phyloP scores from a whole-genome alignment of 768 basidiomycete genomes.

The Lentinula detonsa region DNA sequence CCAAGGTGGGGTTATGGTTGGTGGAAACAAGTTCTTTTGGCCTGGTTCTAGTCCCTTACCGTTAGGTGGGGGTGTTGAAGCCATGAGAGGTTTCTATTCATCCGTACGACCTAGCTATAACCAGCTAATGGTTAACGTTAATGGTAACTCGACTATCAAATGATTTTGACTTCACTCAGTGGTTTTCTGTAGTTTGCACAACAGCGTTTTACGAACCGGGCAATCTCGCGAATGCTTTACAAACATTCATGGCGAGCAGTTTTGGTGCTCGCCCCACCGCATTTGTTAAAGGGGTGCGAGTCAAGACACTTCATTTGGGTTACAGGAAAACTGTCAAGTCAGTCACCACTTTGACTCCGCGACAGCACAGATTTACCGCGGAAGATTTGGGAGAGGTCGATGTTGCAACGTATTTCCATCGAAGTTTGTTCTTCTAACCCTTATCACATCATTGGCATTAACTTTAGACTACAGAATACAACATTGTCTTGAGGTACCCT shows the following conservation, averaged over 20 bases:
- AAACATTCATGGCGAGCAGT: slow-evolving; percentile 43
- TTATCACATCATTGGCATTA: slow-evolving; percentile 8
- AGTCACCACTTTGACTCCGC: slow-evolving; percentile 41
- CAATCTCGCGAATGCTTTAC: slow-evolving; percentile 60
- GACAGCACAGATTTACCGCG: slow-evolving; percentile 43
- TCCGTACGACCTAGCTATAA: slow-evolving; percentile 52
- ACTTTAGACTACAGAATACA: slow-evolving; percentile 45
- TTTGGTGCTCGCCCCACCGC: slow-evolving; percentile 54
- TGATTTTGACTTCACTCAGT: not conserved
- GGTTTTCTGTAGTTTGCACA: slow-evolving; percentile 35
- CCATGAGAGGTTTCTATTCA: slow-evolving; percentile 53
- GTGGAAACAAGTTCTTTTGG: slow-evolving; percentile 66
- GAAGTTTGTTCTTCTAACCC: slow-evolving; percentile 47
- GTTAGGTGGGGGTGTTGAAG: slow-evolving; percentile 50
- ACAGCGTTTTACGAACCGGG: slow-evolving; percentile 58
- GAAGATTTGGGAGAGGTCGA: slow-evolving; percentile 50
- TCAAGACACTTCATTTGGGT: slow-evolving; percentile 65
- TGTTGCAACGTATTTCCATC: slow-evolving; percentile 63
- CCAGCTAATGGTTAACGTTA: slow-evolving; percentile 59
- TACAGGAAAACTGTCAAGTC: slow-evolving; percentile 68
- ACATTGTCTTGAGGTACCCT: slow-evolving; percentile 41
- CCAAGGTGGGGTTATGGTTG: slow-evolving; percentile 62
- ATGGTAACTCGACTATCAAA: slow-evolving; percentile 35
- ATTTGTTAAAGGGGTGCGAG: slow-evolving; percentile 62
- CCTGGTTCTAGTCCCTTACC: slow-evolving; percentile 34